Percentiles rank a stretch among this genome's conserved stretches.
Evolutionary conservation across 257 asterid species (phyloP).

Genomic region (Linaria vulgaris): DNA sequence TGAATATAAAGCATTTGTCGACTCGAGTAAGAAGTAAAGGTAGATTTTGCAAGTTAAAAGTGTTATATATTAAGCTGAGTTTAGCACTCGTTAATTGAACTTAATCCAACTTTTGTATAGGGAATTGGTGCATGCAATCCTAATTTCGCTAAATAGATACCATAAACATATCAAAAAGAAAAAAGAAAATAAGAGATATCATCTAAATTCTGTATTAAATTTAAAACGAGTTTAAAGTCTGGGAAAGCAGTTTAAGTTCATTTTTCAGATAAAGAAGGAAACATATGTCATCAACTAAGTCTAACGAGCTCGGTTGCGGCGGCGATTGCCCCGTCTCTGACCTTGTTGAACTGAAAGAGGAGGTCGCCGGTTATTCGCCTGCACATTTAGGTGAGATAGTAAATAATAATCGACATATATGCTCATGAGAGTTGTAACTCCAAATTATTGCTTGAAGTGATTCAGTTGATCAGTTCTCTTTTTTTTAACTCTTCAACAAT

Average conservation of each 20-base stretch:
- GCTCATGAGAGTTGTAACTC: neutral
- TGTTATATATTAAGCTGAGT: too few species aligned
- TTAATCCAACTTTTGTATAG: too few species aligned
- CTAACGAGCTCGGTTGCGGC: conserved; percentile 47
- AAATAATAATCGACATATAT: neutral
- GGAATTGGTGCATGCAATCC: too few species aligned
- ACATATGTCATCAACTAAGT: neutral
- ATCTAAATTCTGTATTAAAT: too few species aligned
- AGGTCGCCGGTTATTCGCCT: conserved; percentile 81
- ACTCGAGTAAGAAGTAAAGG: too few species aligned
- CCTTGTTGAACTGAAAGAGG: conserved; percentile 70
- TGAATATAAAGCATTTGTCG: too few species aligned
- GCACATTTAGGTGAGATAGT: conserved; percentile 29
- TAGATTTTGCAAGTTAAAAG: too few species aligned
- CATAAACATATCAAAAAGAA: neutral
- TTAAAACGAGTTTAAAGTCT: neutral
- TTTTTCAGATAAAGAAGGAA: neutral
- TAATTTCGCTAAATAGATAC: neutral
- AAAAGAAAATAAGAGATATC: too few species aligned
- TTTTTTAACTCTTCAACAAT: neutral
- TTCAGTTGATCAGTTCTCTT: too few species aligned
- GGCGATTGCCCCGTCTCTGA: conserved; percentile 40
- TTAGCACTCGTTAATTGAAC: too few species aligned
- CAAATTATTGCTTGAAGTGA: neutral
- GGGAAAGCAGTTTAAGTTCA: neutral